Evolutionary conservation across 805 yeast species (phyloP).

Genomic region (Ogataea henricii): DNA sequence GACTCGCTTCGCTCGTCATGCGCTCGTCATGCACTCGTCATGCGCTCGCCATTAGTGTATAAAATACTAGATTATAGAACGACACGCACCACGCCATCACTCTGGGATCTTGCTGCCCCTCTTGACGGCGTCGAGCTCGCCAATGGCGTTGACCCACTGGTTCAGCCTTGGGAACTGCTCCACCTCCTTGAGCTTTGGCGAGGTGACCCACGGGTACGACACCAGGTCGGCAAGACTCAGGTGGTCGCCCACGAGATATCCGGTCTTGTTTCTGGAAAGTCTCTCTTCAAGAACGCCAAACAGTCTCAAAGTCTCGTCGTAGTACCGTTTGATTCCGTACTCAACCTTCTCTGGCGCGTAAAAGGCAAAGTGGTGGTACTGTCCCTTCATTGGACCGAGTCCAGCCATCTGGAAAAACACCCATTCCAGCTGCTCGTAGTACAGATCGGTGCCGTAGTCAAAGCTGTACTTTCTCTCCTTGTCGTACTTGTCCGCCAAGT

Average conservation of each 20-base stretch:
- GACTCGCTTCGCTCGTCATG: too few species aligned
- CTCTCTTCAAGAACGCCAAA: constrained; percentile 55
- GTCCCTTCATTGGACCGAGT: constrained; percentile 66
- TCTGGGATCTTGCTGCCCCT: constrained; percentile 30
- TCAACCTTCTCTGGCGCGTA: constrained; percentile 53
- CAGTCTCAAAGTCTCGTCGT: constrained; percentile 52
- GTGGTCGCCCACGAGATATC: constrained; percentile 62
- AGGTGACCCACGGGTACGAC: constrained; percentile 47
- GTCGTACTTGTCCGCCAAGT: constrained; percentile 63
- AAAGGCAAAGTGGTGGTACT: constrained; percentile 48
- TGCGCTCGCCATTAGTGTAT: constrained; percentile 1
- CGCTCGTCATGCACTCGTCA: too few species aligned
- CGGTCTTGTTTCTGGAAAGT: constrained; percentile 47
- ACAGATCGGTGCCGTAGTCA: constrained; percentile 40
- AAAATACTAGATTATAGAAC: neutral
- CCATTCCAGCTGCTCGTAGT: constrained; percentile 57
- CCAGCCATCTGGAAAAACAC: constrained; percentile 59
- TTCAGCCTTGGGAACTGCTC: constrained; percentile 41
- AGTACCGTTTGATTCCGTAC: constrained; percentile 55
- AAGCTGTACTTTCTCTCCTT: constrained; percentile 49
- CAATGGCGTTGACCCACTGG: constrained; percentile 43
- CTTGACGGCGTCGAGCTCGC: constrained; percentile 36
- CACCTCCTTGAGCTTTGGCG: constrained; percentile 33
- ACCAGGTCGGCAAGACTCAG: constrained; percentile 61
- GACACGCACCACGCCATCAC: constrained; percentile 4